Base-by-base conservation (phyloP, 805 yeast species). In the Starmerella riodocensis region DNA sequence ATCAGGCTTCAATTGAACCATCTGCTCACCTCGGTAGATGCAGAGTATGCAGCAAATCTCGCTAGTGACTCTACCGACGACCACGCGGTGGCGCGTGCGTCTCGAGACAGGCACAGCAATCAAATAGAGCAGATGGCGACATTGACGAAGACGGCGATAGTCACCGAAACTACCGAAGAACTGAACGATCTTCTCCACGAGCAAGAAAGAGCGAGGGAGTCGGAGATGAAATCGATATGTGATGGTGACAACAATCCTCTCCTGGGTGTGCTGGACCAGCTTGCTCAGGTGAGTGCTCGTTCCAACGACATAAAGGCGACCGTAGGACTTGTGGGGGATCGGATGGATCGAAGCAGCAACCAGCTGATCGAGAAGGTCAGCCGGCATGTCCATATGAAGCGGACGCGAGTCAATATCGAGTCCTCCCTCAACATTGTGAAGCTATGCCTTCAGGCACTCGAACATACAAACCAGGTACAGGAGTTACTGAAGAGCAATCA, bases 101-200 rank as follows among this genome's bases (percentile, higher is more conserved):
- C 26, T 11, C 27, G 25, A 12, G 38, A 26, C 14, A 18, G 33
- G 16, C 39, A 41, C 13, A 34, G 36, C 30, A n/a, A 41, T 29
- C 81, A 77, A 56, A 57, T 83, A 29, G 93, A 83, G 47, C 83
- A 80, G 56, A 66, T 84, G 43, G 79, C 83, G 2, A 93, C 93
- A 1, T 68, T 80, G 14, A 68, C 83, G 47, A 74, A 72, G 50
- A 69, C 73, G 8, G 77, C 85, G 17, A 59, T 84, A 31, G 64
- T 63, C 37, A 60, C 66, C 14, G 65, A 72, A 45, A 64, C 73
- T 0, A 63, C 81, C 26, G 68, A 74, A 6, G 73, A 68, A 14
- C 63, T 84, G 43, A 62, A 78, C 26, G 65, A 60, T 18, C 67
- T 62, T 45, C 61, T 83, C 41, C 76, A 74, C 41, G 66, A 62